Base-by-base conservation (phyloP, 306 rosid species). In the Fragaria iinumae region DNA sequence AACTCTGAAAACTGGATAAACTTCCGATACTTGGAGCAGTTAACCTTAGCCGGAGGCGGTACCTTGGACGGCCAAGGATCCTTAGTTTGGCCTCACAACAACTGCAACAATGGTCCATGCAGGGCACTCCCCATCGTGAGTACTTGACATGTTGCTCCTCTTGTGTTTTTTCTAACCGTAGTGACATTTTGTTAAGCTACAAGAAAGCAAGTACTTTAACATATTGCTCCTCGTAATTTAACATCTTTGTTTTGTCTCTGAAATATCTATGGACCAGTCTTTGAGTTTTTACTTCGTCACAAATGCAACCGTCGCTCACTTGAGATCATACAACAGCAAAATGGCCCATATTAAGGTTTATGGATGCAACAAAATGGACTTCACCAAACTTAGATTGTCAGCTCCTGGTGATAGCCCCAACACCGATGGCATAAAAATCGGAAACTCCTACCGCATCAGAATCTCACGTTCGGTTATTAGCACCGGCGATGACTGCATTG, bases 381-480 rank as follows among this genome's bases (percentile, higher is more conserved):
- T 92, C 6, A 80, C 57, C 36, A 67, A 73, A 6, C 32, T 88
- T 12, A 74, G 20, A 11, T 11, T 92, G 66, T 53, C 78, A 0
- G 85, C 93, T 4, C 96, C 96, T 0, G 39, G 0, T 0, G 64
- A 87, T 0, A 92, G 93, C 43, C 90, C 89, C 1, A 92, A 92
- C 84, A 90, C 97, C 0, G 97, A 92, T 25, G 97, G 96, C 47
- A 92, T 90, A 52, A 92, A 92, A 66, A 90, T 90, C 0, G 87
- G 83, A 1, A 21, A 0, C 20, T 87, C 96, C 1, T 1, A 45
- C 5, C 50, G 74, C 5, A 75, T 88, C 27, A 68, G 53, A 8
- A 86, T 90, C 70, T 38, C 80, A 4, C 41, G 29, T 18, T 62
- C 78, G 0, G 27, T 2, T 0, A 88, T 92, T 2, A 56, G 80